These are phyloP conservation scores for Nyssa sinensis DNA, from an alignment of 148 eudicot genomes.

Conservation along the genomic window DNA sequence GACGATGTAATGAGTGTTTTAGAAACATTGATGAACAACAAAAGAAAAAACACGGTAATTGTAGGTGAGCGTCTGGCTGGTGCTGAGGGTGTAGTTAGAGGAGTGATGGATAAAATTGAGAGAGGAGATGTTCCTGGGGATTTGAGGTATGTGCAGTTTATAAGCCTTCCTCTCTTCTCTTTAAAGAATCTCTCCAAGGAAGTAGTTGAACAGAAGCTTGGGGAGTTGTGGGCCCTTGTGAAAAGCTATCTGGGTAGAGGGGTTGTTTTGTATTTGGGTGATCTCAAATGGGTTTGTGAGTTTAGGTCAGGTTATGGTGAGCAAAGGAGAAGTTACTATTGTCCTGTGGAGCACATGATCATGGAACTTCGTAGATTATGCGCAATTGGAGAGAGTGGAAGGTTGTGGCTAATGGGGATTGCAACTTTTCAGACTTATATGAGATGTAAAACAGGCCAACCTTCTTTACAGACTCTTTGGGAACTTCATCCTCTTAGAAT, in stretches of 20 bases:
- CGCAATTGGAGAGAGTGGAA: constrained; percentile 45
- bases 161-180: constrained; percentile 52
- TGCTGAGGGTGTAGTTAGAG: constrained; percentile 57
- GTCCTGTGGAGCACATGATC: constrained; percentile 57
- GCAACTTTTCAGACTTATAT: constrained; percentile 62
- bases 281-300: constrained; percentile 80
- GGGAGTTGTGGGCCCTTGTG: constrained; percentile 54
- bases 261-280: constrained; percentile 77
- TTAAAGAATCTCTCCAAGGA: constrained; percentile 51
- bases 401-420: constrained; percentile 66
- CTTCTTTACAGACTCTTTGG: constrained; percentile 75
- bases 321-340: constrained; percentile 43
- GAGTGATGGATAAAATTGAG: constrained; percentile 53
- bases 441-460: constrained; percentile 66
- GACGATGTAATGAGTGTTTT: constrained; percentile 55
- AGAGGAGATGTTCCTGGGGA: constrained; percentile 60
- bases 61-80: constrained; percentile 49
- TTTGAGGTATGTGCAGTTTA: constrained; percentile 55
- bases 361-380: constrained; percentile 62
- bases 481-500: constrained; percentile 64
- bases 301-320: constrained; percentile 69
- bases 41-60: constrained; percentile 54
- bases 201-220: constrained; percentile 62
- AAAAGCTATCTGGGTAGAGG: constrained; percentile 63
- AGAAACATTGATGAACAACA: constrained; percentile 46